Evolutionary conservation across 2,329 filamentous ascomycete genomes (phyloP).

Genomic region (Beauveria sp.): DNA sequence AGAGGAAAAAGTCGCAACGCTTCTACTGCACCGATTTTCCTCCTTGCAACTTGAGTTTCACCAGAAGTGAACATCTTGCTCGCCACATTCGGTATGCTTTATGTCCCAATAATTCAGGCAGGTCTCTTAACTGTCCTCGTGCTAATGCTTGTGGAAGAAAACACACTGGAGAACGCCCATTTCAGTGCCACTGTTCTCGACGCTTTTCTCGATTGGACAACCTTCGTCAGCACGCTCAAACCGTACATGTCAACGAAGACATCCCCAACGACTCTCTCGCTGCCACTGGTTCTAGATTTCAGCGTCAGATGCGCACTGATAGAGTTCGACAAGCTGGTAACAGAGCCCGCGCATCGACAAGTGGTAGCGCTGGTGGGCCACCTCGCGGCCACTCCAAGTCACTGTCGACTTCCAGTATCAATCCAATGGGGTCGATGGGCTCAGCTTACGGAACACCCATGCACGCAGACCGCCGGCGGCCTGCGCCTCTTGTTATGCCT

Average conservation of each 20-base stretch:
- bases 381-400: slow-evolving; percentile 77
- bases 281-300: slow-evolving; percentile 84
- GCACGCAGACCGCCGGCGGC: slow-evolving; percentile 58
- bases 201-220: slow-evolving; percentile 94
- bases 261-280: slow-evolving; percentile 91
- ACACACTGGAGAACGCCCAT: slow-evolving; percentile 94
- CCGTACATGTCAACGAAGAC: slow-evolving; percentile 94
- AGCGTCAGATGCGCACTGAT: slow-evolving; percentile 85
- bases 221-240: slow-evolving; percentile 91
- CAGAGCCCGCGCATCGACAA: slow-evolving; percentile 69
- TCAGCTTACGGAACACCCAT: slow-evolving; percentile 57
- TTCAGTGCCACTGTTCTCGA: slow-evolving; percentile 90
- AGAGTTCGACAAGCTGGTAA: slow-evolving; percentile 64
- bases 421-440: slow-evolving; percentile 58
- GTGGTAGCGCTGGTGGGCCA: slow-evolving; percentile 63
- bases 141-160: slow-evolving; percentile 49
- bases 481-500: slow-evolving; percentile 76
- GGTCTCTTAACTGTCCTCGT: background rate
- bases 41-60: slow-evolving; percentile 90
- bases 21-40: slow-evolving; percentile 97
- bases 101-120: background rate
- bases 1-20: slow-evolving; percentile 93
- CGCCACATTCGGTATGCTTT: slow-evolving; percentile 73
- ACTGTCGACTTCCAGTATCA: slow-evolving; percentile 79
- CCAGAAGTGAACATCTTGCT: slow-evolving; percentile 88